Percentiles rank a stretch among this genome's conserved stretches.
Conservation (phyloP, 768 basidiomycete species). For the Phallus indusiatus region DNA sequence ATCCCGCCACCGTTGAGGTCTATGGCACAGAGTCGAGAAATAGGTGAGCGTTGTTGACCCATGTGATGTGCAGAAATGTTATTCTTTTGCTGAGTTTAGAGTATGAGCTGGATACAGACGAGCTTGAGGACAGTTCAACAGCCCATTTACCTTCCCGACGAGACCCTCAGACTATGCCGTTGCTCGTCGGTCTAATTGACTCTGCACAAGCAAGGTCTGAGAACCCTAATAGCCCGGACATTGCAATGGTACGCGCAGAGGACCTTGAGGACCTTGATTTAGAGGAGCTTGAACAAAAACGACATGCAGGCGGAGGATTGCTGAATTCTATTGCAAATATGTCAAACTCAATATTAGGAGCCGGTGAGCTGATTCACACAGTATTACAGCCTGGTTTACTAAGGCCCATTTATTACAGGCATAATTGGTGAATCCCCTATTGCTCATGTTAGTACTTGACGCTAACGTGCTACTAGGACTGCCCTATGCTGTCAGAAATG, state of each 20-base stretch:
- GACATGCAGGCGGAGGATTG: slow-evolving; percentile 61
- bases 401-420: slow-evolving; percentile 28
- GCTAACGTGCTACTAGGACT: slow-evolving; percentile 45
- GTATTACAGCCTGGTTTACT: background rate
- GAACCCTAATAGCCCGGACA: slow-evolving; percentile 41
- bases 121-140: slow-evolving; percentile 47
- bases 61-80: background rate
- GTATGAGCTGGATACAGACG: slow-evolving; percentile 78
- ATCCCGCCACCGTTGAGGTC: slow-evolving; percentile 44
- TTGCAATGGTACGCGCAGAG: slow-evolving; percentile 32
- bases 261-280: slow-evolving; percentile 42
- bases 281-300: slow-evolving; percentile 62
- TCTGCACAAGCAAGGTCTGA: slow-evolving; percentile 40
- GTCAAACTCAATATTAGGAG: slow-evolving; percentile 94
- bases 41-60: background rate
- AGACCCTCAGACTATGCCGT: slow-evolving; percentile 46
- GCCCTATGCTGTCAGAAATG: slow-evolving; percentile 90
- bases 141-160: slow-evolving; percentile 27
- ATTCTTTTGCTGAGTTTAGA: slow-evolving; percentile 32
- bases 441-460: background rate
- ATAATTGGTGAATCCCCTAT: slow-evolving; percentile 49
- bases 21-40: slow-evolving; percentile 54
- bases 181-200: slow-evolving; percentile 74
- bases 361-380: slow-evolving; percentile 42
- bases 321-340: slow-evolving; percentile 82